Base-by-base conservation (phyloP, 139 green algal genomes). In the Micromonas commoda region DNA sequence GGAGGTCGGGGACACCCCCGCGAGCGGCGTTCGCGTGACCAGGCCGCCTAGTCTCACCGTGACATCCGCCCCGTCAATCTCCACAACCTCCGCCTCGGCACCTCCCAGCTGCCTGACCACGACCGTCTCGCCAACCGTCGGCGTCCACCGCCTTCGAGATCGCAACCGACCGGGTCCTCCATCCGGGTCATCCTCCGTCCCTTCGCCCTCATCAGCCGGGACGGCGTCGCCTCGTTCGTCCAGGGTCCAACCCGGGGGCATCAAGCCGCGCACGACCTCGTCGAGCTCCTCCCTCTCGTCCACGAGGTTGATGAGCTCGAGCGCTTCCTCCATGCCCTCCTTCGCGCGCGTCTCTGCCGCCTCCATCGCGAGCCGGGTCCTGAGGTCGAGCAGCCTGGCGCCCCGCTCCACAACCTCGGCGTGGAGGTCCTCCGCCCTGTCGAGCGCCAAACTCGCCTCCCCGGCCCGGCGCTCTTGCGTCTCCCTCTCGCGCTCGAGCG, bases 81-180 rank as follows among this genome's bases (percentile, higher is more conserved):
- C 21, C 19, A 75, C 34, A n/a, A 75, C 68, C 38, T 75, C 68
- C 20, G 68, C 68, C 29, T 75, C 68, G 1, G 68, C 37, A 37
- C 37, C 33, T 2, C 68, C 68, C 20, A 75, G 37, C 37, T 33
- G 31, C 33, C 38, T 28, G 6, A 75, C 68, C 23, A 75, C 31
- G 20, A 75, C 68, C 21, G 26, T 33, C 6, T 28, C 16, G 16
- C 38, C 38, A 1, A 61, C 21, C 24, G 31, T 35, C 2, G 68
- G 68, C 20, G 29, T 33, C 64, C 64, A 71, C 16, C n/a, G n/a
- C 45, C 45, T 57, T 16, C 9, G 45, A 9, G 9, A 16, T 57
- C 45, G 45, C 9, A 9, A 16, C 45, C 45, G 45, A 23, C 45
- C n/a, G n/a, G n/a, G n/a, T 57, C 45, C 45, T 16, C 9, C 45